These are phyloP conservation scores for Cerioporus squamosus DNA, from an alignment of 1,284 basidiomycete genomes.

Conservation along the genomic window DNA sequence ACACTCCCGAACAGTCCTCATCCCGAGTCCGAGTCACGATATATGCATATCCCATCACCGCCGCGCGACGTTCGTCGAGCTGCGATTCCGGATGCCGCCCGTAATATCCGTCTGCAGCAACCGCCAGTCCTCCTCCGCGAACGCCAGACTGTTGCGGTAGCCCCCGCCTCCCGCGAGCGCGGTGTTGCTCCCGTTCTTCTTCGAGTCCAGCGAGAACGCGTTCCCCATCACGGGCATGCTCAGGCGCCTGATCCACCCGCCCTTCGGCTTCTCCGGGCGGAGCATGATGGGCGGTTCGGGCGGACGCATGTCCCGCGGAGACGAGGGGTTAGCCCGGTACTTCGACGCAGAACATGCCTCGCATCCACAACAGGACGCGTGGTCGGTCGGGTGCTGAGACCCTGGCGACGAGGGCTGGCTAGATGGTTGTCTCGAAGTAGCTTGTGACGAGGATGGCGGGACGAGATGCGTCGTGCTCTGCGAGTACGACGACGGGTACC, in stretches of 20 bases:
- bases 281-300: conserved; percentile 46
- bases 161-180: conserved; percentile 28
- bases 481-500: conserved; percentile 37
- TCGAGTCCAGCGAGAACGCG: conserved; percentile 50
- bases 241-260: conserved; percentile 72
- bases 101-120: conserved; percentile 23
- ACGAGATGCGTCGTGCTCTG: conserved; percentile 51
- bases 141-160: conserved; percentile 32
- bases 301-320: conserved; percentile 44
- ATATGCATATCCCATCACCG: conserved; percentile 16
- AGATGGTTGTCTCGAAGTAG: conserved; percentile 22
- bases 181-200: conserved; percentile 34
- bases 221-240: conserved; percentile 73
- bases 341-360: conserved; percentile 58
- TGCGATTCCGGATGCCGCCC: conserved; percentile 30
- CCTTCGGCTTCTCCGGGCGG: conserved; percentile 59
- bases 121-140: conserved; percentile 33
- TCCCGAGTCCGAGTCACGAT: no score
- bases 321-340: conserved; percentile 41
- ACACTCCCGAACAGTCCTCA: no score
- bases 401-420: conserved; percentile 33
- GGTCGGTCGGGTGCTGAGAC: conserved; percentile 37
- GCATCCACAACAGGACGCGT: conserved; percentile 67
- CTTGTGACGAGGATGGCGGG: conserved; percentile 34
- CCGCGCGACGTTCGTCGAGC: conserved; percentile 31